A percentile compares a stretch with the other conserved stretches of the same genome.
Evolutionary conservation across 106 monocot genomes (phyloP).

Genomic region (Vanilla planifolia): DNA sequence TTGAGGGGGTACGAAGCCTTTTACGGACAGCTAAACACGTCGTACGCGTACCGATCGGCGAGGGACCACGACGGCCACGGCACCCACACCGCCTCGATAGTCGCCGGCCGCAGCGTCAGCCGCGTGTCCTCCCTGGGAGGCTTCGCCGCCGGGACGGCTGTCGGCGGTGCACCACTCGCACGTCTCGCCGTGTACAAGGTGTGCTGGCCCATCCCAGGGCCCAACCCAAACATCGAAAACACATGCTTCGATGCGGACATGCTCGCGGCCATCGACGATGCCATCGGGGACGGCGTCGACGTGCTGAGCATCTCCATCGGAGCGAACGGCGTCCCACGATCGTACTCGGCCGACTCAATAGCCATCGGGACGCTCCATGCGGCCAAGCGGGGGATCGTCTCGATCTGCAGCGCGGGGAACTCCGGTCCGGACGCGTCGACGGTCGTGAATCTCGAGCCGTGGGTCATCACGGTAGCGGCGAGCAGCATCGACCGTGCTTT

Average conservation of each 20-base stretch:
- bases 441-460: slow-evolving; percentile 69
- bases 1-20: slow-evolving; percentile 61
- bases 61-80: slow-evolving; percentile 89
- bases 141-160: slow-evolving; percentile 47
- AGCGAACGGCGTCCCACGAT: slow-evolving; percentile 10
- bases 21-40: slow-evolving; percentile 55
- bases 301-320: slow-evolving; percentile 85
- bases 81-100: slow-evolving; percentile 83
- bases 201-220: slow-evolving; percentile 82
- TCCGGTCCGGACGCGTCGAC: slow-evolving; percentile 55
- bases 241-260: slow-evolving; percentile 83
- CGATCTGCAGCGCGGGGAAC: slow-evolving; percentile 68
- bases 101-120: slow-evolving; percentile 48
- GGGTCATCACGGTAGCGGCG: slow-evolving; percentile 84
- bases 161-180: slow-evolving; percentile 66
- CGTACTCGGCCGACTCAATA: slow-evolving; percentile 38
- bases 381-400: slow-evolving; percentile 37
- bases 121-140: slow-evolving; percentile 49
- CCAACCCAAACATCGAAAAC: slow-evolving; percentile 78
- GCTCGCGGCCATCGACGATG: slow-evolving; percentile 83
- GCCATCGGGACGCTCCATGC: slow-evolving; percentile 80
- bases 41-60: slow-evolving; percentile 58
- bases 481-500: slow-evolving; percentile 87
- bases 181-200: slow-evolving; percentile 77
- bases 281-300: slow-evolving; percentile 70